These are phyloP conservation scores for Cercophora sp. DNA, from an alignment of 495 filamentous ascomycete genomes.

Conservation along the genomic window DNA sequence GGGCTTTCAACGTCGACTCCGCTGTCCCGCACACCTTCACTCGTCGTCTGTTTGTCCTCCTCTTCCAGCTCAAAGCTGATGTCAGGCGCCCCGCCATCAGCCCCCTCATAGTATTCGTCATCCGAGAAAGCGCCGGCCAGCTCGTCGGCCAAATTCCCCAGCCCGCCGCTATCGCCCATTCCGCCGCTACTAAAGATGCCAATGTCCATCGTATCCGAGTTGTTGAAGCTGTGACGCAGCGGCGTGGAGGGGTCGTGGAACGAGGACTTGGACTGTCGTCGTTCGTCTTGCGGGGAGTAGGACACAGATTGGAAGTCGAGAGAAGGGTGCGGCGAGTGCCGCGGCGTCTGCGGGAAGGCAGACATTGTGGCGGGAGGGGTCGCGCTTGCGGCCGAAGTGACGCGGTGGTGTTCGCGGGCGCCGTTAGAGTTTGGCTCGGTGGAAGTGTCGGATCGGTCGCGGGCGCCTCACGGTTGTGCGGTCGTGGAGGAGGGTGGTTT, in stretches of 20 bases:
- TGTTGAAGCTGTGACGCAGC: slow-evolving; percentile 49
- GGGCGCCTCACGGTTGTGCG: no score
- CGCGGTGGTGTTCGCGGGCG: no score
- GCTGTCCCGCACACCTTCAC: slow-evolving; percentile 31
- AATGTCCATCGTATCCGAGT: slow-evolving; percentile 43
- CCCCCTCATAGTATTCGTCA: slow-evolving; percentile 56
- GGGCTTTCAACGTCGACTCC: slow-evolving; percentile 45
- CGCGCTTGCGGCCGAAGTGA: no score
- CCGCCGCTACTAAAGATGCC: slow-evolving; percentile 45
- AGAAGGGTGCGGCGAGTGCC: slow-evolving; percentile 64
- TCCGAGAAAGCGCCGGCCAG: slow-evolving; percentile 59
- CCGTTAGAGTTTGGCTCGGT: no score
- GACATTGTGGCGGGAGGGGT: slow-evolving; percentile 25
- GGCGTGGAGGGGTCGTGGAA: slow-evolving; percentile 60
- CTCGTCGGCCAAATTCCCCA: slow-evolving; percentile 84
- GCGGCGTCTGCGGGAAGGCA: slow-evolving; percentile 59
- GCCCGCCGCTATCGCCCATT: slow-evolving; percentile 48
- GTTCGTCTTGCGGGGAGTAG: slow-evolving; percentile 36
- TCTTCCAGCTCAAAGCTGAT: slow-evolving; percentile 26
- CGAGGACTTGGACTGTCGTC: slow-evolving; percentile 55
- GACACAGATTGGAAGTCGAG: slow-evolving; percentile 54
- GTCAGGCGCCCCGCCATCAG: slow-evolving; percentile 26
- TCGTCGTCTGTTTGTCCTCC: slow-evolving; percentile 7
- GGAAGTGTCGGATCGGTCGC: no score
- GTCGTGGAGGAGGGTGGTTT: no score